phyloP scores from a whole-genome alignment of 2,329 filamentous ascomycete species.

The Penicillium italicum region DNA sequence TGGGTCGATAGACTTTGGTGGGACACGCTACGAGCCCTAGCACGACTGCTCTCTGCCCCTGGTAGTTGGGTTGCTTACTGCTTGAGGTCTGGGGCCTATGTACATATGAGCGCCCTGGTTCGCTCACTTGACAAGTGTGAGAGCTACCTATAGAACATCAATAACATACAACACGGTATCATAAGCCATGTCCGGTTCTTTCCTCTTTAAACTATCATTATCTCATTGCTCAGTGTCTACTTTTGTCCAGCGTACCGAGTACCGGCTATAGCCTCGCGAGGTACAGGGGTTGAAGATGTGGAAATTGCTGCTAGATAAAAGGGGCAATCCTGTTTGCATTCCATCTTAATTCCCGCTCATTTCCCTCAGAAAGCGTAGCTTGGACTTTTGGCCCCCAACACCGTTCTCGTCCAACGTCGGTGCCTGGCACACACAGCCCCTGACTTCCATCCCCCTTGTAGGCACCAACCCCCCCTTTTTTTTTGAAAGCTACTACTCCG shows the following conservation, averaged over 20 bases:
- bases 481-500: too few relatives aligned
- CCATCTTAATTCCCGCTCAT: not conserved
- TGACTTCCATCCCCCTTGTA: not conserved
- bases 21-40: not conserved
- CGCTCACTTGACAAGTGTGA: not conserved
- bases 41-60: not conserved
- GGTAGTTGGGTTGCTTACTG: not conserved
- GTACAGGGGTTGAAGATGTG: not conserved
- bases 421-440: not conserved
- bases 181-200: too few relatives aligned
- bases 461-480: too few relatives aligned
- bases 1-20: slow-evolving; percentile 9
- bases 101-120: not conserved
- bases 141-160: too few relatives aligned
- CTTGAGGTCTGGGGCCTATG: not conserved
- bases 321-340: not conserved
- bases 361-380: not conserved
- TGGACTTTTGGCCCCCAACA: not conserved
- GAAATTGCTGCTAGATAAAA: not conserved
- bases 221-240: not conserved
- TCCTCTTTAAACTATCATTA: not conserved
- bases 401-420: not conserved
- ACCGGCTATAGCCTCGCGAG: too few relatives aligned
- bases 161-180: not conserved
- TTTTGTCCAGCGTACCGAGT: not conserved